Base-by-base conservation (phyloP, 169 alveolate species). In the Eimeria brunetti region DNA sequence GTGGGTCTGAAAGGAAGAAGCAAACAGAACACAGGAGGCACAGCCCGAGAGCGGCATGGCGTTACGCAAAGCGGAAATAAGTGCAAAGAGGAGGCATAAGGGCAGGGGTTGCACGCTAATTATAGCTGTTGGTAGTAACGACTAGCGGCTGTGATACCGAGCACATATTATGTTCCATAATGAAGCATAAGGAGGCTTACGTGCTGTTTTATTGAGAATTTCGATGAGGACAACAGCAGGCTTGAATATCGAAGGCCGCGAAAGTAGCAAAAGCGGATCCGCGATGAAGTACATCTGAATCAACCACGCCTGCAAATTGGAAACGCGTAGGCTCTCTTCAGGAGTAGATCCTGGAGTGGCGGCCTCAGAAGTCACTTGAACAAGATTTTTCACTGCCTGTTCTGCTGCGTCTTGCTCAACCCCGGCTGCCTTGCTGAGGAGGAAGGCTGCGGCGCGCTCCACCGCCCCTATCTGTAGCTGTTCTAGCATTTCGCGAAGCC, bases 381-480 rank as follows among this genome's bases (percentile, higher is more conserved):
- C 56, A 12, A 83, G 75, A 27, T 83, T 51, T 36, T 24, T 53
- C 38, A 83, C 76, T 9, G 90, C 76, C 38, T 51, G 76, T 27
- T 64, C 67, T 11, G 83, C 93, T n/a, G 27, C 64, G 27, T 38
- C 60, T 18, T 18, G 67, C n/a, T 64, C 93, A 30, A 64, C 81
- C 12, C 83, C 93, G 53, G 93, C 93, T 86, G 83, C 56, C 36
- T 62, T 86, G 93, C 93, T 86, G 44, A 86, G 93, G 2, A 86
- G 38, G 56, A 86, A 86, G 24, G 93, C 49, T 3, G 93, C 93
- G 20, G 83, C 93, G 60, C 51, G 44, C 38, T 86, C 64, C n/a
- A 86, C 64, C 16, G 93, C 93, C 12, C 44, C 41, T 18, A 41
- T 41, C 64, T 86, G 93, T 51, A 86, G 69, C 67, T 62, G 64